Evolutionary conservation across 306 rosid species (phyloP).

Genomic region (Fragaria iinumae): DNA sequence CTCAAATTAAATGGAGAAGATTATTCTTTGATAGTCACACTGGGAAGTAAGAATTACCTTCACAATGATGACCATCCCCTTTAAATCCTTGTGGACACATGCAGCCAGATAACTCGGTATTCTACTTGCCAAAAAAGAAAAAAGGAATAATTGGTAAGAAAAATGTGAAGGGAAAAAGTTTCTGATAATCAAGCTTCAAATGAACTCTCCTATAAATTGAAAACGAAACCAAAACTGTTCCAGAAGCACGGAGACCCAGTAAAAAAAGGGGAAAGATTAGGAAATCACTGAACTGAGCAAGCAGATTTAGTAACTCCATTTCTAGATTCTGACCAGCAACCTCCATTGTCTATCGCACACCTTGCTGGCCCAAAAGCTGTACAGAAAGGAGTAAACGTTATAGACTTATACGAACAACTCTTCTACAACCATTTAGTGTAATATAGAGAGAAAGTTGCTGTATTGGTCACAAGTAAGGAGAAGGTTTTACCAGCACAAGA

Average conservation of each 20-base stretch:
- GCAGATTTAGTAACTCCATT: slow-evolving; percentile 57
- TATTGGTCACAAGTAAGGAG: neutral
- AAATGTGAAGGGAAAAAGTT: neutral
- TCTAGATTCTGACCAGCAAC: slow-evolving; percentile 79
- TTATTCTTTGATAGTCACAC: slow-evolving; percentile 1
- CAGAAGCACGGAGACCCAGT: neutral
- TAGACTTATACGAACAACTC: neutral
- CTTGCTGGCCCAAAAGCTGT: slow-evolving; percentile 96
- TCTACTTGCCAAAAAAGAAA: slow-evolving; percentile 35
- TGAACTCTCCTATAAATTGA: neutral
- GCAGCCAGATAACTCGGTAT: slow-evolving; percentile 60
- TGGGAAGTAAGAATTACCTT: slow-evolving; percentile 50
- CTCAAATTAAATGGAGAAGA: neutral
- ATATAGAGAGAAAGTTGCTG: neutral
- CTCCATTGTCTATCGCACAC: slow-evolving; percentile 77
- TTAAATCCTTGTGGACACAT: slow-evolving; percentile 67
- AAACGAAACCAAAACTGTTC: neutral
- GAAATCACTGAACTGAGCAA: slow-evolving; percentile 84
- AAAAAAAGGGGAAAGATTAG: slow-evolving; percentile 18
- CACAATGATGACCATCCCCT: slow-evolving; percentile 66
- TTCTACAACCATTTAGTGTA: neutral
- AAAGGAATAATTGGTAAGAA: slow-evolving; percentile 16
- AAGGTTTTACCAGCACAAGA: slow-evolving; percentile 63
- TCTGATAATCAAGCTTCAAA: neutral
- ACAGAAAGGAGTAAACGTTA: slow-evolving; percentile 19